Evolutionary conservation across 2,329 filamentous ascomycete genomes (phyloP).

Genomic region (Verticillium tricorpus): DNA sequence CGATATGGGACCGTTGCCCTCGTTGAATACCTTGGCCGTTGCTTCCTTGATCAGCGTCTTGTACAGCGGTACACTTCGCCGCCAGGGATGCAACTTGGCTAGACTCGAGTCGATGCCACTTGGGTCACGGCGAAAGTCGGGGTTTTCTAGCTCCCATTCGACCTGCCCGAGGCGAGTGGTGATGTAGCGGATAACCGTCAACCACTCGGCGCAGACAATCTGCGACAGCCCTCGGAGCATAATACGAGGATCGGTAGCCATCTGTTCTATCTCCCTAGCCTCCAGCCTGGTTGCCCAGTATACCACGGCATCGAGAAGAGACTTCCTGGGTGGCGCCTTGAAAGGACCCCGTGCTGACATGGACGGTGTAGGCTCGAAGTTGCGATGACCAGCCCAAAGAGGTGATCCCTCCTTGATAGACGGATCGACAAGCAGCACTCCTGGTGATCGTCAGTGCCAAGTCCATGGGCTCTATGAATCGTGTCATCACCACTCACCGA

Average conservation of each 20-base stretch:
- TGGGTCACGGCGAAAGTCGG: constrained; percentile 15
- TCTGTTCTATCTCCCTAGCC: neutral
- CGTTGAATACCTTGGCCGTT: neutral
- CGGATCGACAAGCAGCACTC: constrained; percentile 10
- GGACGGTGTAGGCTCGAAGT: constrained; percentile 10
- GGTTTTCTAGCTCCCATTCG: constrained; percentile 20
- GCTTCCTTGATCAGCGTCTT: constrained; percentile 14
- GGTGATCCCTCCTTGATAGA: constrained; percentile 13
- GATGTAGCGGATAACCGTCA: constrained; percentile 21
- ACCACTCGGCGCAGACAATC: constrained; percentile 19
- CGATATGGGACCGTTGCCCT: neutral
- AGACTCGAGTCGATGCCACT: constrained; percentile 16
- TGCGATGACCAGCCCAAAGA: constrained; percentile 19
- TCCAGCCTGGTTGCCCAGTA: constrained; percentile 13
- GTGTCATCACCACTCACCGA: neutral
- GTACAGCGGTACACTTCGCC: constrained; percentile 19
- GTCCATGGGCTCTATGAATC: neutral
- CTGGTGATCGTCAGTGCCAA: neutral
- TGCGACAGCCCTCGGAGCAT: constrained; percentile 17
- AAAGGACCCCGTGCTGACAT: neutral
- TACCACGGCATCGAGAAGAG: constrained; percentile 18
- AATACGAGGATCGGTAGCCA: constrained; percentile 2
- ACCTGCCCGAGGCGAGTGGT: constrained; percentile 22
- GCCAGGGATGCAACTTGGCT: constrained; percentile 19
- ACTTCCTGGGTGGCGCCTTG: neutral